Base-by-base conservation (phyloP, 805 yeast species). In the Starmera quercuum region DNA sequence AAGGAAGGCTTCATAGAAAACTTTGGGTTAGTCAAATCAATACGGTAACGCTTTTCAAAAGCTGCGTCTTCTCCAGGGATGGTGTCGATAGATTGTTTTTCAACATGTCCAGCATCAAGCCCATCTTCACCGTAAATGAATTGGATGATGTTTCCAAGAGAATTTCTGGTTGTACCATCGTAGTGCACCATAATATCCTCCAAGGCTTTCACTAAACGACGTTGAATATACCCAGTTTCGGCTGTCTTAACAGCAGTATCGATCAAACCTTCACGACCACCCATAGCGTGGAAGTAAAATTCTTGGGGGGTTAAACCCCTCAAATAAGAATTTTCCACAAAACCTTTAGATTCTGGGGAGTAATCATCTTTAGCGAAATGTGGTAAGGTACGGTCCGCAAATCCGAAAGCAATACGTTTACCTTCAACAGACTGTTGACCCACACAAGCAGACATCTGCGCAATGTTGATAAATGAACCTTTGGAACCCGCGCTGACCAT, bases 361-460 rank as follows among this genome's bases (percentile, higher is more conserved):
- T 92, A 92, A 59, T 92, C 98, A 65, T 92, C 98, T 61, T 92
- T 92, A 7, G 97, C 87, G 59, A 92, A 92, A 62, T 92, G 99
- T 10, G 99, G 99, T 53, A 92, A 68, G 2, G 97, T 80, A 64
- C 99, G 82, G 59, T 92, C 97, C 26, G 86, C 78, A 56, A 92
- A 92, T 29, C 99, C 99, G 50, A 84, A 92, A 17, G 96, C 94
- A 66, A 92, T 90, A 74, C 99, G 95, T 61, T 85, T 92, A 75
- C 99, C 99, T 67, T 92, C 98, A 30, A 92, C 98, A 64, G 95
- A 92, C 59, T 92, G 99, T 63, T 92, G 99, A 51, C 98, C 98
- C 20, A 92, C 98, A 82, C 98, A 92, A 9, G 98, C 98, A 26
- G 97, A 87, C 98, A 92, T 92, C 66, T 88, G 97, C 17, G 99